Base-by-base conservation (phyloP, 78 protist species). In the Ministeria vibrans region DNA sequence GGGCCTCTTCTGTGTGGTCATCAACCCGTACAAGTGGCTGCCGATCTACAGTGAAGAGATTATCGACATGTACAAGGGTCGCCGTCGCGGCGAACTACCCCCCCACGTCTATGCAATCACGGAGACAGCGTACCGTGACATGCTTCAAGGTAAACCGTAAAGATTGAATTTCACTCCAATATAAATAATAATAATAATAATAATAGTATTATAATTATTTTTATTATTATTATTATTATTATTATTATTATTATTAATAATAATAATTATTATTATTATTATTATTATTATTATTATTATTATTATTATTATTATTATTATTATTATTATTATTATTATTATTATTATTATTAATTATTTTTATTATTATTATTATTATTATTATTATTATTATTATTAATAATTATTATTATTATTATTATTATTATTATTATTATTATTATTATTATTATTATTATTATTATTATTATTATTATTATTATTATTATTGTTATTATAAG, bases 11-110 rank as follows among this genome's bases (percentile, higher is more conserved):
- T 81, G 89, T 36, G 94, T 95, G 28, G 98, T 91, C 0, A 69
- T 95, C 25, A 95, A 95, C 86, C 98, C 98, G 42, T 95, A 90
- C 92, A 89, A 88, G 78, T 36, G 83, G 49, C 77, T 93, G 34
- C 94, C 92, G 73, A 90, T 93, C 81, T 93, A 93, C 84, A 79
- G 86, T 9, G 84, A 70, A 64, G 88, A 90, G 66, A 86, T 86
- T 69, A 76, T 93, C 78, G 87, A 88, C 34, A 0, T 81, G 80
- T 93, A 88, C 86, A 74, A 84, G 73, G 93, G 94, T 45, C 68
- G 84, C 49, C 62, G 89, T 63, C 90, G 90, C 77, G 64, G 46
- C 55, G 92, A 88, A 62, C 63, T 86, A 43, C 92, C 94, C 2
- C 96, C 96, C 45, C 96, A 93, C 82, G 79, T 93, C 78, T 93